Evolutionary conservation across 148 eudicot species (phyloP).

Genomic region (Arctostaphylos glauca): DNA sequence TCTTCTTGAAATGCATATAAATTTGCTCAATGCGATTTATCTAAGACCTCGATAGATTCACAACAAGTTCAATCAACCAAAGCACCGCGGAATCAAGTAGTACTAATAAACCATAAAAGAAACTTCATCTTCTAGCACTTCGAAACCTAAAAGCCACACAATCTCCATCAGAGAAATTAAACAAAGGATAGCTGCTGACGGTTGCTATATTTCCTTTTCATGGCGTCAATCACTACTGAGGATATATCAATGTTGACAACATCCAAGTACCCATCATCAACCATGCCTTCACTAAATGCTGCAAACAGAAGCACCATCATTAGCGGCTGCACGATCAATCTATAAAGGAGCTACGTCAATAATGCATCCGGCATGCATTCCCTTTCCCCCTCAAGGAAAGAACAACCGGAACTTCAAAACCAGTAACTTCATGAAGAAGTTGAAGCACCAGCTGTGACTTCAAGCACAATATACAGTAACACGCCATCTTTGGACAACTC

Average conservation of each 20-base stretch:
- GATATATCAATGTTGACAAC: conserved; percentile 82
- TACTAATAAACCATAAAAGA: neutral
- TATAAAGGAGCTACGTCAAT: neutral
- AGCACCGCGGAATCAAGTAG: neutral
- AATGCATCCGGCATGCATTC: neutral
- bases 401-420: neutral
- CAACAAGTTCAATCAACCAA: neutral
- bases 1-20: neutral
- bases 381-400: neutral
- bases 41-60: neutral
- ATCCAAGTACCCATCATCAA: conserved; percentile 68
- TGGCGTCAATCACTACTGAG: conserved; percentile 72
- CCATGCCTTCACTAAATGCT: conserved; percentile 90
- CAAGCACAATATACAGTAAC: neutral
- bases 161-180: neutral
- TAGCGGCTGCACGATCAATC: neutral
- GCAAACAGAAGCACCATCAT: conserved; percentile 23
- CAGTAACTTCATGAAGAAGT: neutral
- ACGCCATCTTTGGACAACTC: too few relatives aligned
- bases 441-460: neutral
- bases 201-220: conserved; percentile 59
- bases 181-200: conserved; percentile 54
- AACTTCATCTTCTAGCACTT: neutral
- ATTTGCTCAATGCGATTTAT: neutral
- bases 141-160: neutral